A percentile compares a stretch with the other conserved stretches of the same genome.
phyloP scores from a whole-genome alignment of 345 rosid genomes.

The Aquilaria sinensis region DNA sequence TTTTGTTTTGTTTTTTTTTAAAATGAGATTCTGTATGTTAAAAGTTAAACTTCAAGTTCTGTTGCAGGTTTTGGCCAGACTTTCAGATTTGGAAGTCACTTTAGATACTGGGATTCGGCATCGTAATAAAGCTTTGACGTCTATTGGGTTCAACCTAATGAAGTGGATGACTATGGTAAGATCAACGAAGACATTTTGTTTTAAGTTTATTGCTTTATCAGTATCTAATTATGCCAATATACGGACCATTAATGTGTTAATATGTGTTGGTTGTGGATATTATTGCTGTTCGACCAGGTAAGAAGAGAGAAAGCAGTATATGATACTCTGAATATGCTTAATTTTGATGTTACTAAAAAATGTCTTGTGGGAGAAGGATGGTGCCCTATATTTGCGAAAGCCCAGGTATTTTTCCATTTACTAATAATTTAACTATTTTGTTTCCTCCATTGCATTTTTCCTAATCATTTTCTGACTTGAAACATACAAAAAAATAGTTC shows the following conservation, averaged over 20 bases:
- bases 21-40: constrained; percentile 1
- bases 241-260: constrained; percentile 1
- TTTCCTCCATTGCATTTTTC: not conserved
- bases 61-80: constrained; percentile 69
- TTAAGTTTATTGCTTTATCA: not conserved
- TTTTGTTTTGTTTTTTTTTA: not conserved
- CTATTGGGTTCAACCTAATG: constrained; percentile 60
- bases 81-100: constrained; percentile 92
- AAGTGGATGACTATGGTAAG: constrained; percentile 82
- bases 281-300: constrained; percentile 39
- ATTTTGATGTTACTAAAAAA: constrained; percentile 95
- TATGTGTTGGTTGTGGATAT: constrained; percentile 2
- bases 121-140: constrained; percentile 62
- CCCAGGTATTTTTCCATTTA: constrained; percentile 43
- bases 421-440: constrained; percentile 4
- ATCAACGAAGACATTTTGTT: constrained; percentile 4
- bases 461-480: too few species aligned
- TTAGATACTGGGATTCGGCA: constrained; percentile 85
- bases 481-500: not conserved
- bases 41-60: constrained; percentile 16
- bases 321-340: constrained; percentile 88
- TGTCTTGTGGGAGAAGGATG: constrained; percentile 99
- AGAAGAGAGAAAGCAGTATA: constrained; percentile 88
- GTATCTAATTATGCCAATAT: not conserved
- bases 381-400: constrained; percentile 91